A percentile compares a stretch with the other conserved stretches of the same genome.
Evolutionary conservation across 768 basidiomycete species (phyloP).

Genomic region (Boletus rubropictus): DNA sequence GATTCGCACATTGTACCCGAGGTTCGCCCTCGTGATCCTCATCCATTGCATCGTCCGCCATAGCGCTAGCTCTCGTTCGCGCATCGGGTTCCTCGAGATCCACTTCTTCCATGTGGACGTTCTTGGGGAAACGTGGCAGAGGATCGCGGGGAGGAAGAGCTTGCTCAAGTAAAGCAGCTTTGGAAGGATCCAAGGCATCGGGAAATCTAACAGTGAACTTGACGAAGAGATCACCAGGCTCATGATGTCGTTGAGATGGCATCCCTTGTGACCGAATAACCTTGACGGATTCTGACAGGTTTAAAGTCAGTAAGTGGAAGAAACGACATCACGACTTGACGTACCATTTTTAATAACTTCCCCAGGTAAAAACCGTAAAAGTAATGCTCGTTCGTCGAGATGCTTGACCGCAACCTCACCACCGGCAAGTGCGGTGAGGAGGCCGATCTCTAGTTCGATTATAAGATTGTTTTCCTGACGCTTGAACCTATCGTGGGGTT

Average conservation of each 20-base stretch:
- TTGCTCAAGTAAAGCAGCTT: conserved; percentile 69
- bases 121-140: conserved; percentile 62
- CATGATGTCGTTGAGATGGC: conserved; percentile 98
- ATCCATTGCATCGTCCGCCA: conserved; percentile 82
- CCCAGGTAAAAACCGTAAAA: conserved; percentile 81
- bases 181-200: conserved; percentile 60
- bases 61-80: conserved; percentile 38
- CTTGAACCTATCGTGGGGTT: conserved; percentile 82
- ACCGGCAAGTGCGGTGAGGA: conserved; percentile 89
- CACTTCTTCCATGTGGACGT: conserved; percentile 74
- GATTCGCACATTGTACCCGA: conserved; percentile 93
- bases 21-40: conserved; percentile 84
- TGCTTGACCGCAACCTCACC: conserved; percentile 88
- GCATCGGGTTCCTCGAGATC: conserved; percentile 75
- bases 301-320: conserved; percentile 1
- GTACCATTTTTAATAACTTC: conserved; percentile 91
- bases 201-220: conserved; percentile 88
- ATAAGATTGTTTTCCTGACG: conserved; percentile 85
- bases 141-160: conserved; percentile 78
- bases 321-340: conserved; percentile 22
- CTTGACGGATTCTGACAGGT: conserved; percentile 69
- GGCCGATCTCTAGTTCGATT: conserved; percentile 83
- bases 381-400: conserved; percentile 84
- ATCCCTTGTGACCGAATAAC: conserved; percentile 94
- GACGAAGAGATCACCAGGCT: conserved; percentile 89